phyloP scores from a whole-genome alignment of 148 eudicot species.

The Hydrangea macrophylla region DNA sequence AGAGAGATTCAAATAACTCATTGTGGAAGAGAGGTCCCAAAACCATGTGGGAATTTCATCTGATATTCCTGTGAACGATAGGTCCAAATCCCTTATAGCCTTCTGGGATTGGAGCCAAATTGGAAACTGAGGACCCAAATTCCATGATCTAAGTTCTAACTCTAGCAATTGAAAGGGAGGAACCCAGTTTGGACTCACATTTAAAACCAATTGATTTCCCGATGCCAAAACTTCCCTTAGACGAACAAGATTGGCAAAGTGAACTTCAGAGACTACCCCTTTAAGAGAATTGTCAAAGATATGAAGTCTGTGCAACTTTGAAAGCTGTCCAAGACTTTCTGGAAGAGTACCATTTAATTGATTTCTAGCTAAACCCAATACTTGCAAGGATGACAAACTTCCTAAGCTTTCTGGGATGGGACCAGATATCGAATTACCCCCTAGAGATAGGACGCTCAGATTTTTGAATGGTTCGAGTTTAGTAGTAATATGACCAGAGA shows the following conservation, averaged over 20 bases:
- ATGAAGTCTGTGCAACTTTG: not conserved
- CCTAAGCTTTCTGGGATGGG: conserved; percentile 7
- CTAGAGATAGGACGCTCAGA: not conserved
- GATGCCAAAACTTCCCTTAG: not conserved
- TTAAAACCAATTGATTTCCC: conserved; percentile 14
- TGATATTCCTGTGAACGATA: conserved; percentile 7
- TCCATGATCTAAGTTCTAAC: not conserved
- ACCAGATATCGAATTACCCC: conserved; percentile 8
- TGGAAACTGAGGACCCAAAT: conserved; percentile 7
- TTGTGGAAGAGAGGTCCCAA: no score
- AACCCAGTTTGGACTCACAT: no score
- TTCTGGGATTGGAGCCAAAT: no score
- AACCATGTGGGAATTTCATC: conserved; percentile 1
- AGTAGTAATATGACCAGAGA: conserved; percentile 1
- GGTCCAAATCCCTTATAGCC: not conserved
- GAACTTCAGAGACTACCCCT: conserved; percentile 19
- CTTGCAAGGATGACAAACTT: conserved; percentile 8
- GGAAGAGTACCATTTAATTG: conserved; percentile 14
- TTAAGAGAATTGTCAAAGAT: not conserved
- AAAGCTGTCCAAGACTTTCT: conserved; percentile 19
- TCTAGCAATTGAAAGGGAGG: no score
- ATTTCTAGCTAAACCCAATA: not conserved
- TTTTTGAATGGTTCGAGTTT: not conserved
- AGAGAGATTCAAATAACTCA: no score
- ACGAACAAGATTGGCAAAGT: conserved; percentile 17